phyloP scores from a whole-genome alignment of 2,329 filamentous ascomycete genomes.

The Colletotrichum nymphaeae region DNA sequence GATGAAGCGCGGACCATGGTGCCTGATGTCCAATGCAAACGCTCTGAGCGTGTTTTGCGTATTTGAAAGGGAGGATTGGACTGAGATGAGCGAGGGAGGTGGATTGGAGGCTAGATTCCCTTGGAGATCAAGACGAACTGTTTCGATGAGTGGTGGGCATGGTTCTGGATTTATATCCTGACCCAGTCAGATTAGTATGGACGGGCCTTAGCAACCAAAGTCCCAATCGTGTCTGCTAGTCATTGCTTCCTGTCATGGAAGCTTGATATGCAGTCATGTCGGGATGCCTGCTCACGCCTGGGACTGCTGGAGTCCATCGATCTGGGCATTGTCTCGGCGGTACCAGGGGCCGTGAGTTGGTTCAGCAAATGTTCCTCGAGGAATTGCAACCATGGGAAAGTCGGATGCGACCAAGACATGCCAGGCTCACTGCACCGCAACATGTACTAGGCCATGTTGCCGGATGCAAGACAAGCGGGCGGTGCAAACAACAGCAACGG shows the following conservation, averaged over 20 bases:
- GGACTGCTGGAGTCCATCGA: background rate
- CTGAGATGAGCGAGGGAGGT: background rate
- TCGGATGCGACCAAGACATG: slow-evolving; percentile 14
- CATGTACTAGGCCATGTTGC: background rate
- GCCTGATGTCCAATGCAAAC: slow-evolving; percentile 18
- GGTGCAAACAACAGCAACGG: background rate
- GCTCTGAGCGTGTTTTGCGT: background rate
- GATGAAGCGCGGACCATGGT: slow-evolving; percentile 35
- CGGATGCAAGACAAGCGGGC: background rate
- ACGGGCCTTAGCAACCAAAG: background rate
- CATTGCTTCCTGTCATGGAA: slow-evolving; percentile 20
- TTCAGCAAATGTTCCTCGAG: background rate
- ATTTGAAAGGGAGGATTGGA: slow-evolving; percentile 5
- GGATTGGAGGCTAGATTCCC: slow-evolving; percentile 6
- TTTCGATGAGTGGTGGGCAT: background rate
- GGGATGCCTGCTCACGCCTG: slow-evolving; percentile 6
- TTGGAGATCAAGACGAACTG: background rate
- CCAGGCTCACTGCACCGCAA: background rate
- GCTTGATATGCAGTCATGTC: slow-evolving; percentile 1
- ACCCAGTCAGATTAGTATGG: no score
- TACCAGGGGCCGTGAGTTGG: background rate
- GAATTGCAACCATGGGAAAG: background rate
- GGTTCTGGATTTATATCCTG: slow-evolving; percentile 8
- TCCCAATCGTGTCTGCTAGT: slow-evolving; percentile 3
- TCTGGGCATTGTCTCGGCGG: slow-evolving; percentile 28